Base-by-base conservation (phyloP, 805 yeast genomes). In the Brettanomyces anomalus region DNA sequence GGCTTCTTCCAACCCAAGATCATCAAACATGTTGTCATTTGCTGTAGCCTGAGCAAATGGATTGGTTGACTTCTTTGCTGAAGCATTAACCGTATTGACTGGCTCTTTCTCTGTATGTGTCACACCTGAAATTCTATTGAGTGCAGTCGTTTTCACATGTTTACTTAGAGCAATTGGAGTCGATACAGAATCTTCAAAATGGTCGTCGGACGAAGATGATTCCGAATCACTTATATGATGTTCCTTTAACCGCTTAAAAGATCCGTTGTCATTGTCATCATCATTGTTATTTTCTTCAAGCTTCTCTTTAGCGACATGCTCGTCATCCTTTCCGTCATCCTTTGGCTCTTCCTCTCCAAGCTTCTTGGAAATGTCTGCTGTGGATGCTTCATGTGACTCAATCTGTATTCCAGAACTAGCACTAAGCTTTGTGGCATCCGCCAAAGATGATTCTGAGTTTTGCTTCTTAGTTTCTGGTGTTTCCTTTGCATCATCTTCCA, bases 1-100 rank as follows among this genome's bases (percentile, higher is more conserved):
- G 7, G 67, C 66, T 24, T 60, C 67, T 42, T 63, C 65, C 10
- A 58, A 41, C 20, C 59, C 62, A n/a, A 65, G 49, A 40, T 64
- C 65, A 40, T 64, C 68, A 49, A 62, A 62, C 49, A 59, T 41
- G 5, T 36, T 46, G 14, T 36, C 52, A 30, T 52, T 44, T 19
- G 46, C 36, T 4, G 40, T 52, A 32, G 48, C 21, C 13, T 42
- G 46, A 7, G 51, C 43, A 45, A 56, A 56, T 31, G 60, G 60
- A 42, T 56, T 56, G 38, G 46, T 47, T 8, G 54, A 48, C 7
- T 14, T 14, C 3, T 24, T 21, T 19, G 40, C 15, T 8, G 40
- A 15, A 7, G 40, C 15, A 37, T 24, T 10, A 14, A n/a, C 32
- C 5, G 14, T n/a, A 30, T 8, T 11, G 8, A 3, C 20, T 7